Evolutionary conservation across 345 rosid genomes (phyloP).

Genomic region (Murraya paniculata): DNA sequence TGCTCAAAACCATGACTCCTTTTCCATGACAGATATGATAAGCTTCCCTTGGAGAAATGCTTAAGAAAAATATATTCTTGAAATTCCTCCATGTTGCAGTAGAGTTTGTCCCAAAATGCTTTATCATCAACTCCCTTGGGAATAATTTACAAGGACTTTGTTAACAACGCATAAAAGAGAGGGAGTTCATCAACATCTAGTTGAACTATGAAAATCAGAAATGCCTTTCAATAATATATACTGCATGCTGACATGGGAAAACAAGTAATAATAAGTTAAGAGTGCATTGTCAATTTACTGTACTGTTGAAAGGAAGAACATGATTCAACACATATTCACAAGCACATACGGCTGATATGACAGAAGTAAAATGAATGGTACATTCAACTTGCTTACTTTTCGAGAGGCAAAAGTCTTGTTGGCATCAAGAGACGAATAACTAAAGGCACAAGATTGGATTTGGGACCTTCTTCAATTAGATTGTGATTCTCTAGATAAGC

Average conservation of each 20-base stretch:
- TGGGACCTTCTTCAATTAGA: conserved; percentile 58
- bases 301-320: not conserved
- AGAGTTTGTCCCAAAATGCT: conserved; percentile 38
- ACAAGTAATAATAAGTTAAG: not conserved
- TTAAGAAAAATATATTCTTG: conserved; percentile 40
- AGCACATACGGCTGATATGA: not conserved
- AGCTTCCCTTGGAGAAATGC: conserved; percentile 53
- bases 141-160: conserved; percentile 25
- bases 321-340: not conserved
- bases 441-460: conserved; percentile 53
- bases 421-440: conserved; percentile 69
- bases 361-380: conserved; percentile 9
- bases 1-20: conserved; percentile 75
- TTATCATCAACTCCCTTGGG: not conserved
- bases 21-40: conserved; percentile 60
- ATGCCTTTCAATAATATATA: conserved; percentile 64
- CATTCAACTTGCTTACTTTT: conserved; percentile 45
- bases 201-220: conserved; percentile 74
- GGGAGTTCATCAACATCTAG: conserved; percentile 66
- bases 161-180: conserved; percentile 66
- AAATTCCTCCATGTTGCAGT: conserved; percentile 41
- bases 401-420: conserved; percentile 73
- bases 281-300: not conserved
- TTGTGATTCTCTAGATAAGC: conserved; percentile 55
- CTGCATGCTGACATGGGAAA: conserved; percentile 61